phyloP scores from a whole-genome alignment of 2,329 filamentous ascomycete genomes.

The Tolypocladium ophioglossoides region DNA sequence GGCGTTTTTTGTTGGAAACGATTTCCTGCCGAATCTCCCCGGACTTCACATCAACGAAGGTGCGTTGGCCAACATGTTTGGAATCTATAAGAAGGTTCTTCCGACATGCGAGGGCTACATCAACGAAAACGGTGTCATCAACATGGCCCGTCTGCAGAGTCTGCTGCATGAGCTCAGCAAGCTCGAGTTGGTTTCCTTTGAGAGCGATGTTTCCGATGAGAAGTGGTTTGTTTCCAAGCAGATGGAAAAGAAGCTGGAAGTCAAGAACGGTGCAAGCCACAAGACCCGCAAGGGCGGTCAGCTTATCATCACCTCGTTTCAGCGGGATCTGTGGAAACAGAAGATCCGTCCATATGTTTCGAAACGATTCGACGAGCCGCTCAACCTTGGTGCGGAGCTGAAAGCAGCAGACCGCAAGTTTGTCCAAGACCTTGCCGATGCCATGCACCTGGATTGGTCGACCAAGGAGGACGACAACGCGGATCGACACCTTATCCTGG shows the following conservation, averaged over 20 bases:
- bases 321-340: slow-evolving; percentile 72
- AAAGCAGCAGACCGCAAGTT: slow-evolving; percentile 87
- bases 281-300: slow-evolving; percentile 45
- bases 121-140: slow-evolving; percentile 89
- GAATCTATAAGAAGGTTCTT: slow-evolving; percentile 84
- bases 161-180: slow-evolving; percentile 77
- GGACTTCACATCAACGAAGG: slow-evolving; percentile 98
- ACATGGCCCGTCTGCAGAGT: slow-evolving; percentile 65
- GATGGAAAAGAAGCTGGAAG: slow-evolving; percentile 49
- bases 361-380: slow-evolving; percentile 49
- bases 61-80: slow-evolving; percentile 93
- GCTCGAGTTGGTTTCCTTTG: slow-evolving; percentile 87
- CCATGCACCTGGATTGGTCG: slow-evolving; percentile 45
- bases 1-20: slow-evolving; percentile 98
- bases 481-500: slow-evolving; percentile 39
- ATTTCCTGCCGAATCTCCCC: slow-evolving; percentile 94
- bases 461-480: slow-evolving; percentile 48
- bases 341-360: slow-evolving; percentile 74
- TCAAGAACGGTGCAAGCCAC: slow-evolving; percentile 47
- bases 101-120: slow-evolving; percentile 88
- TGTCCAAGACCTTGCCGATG: slow-evolving; percentile 71
- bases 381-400: slow-evolving; percentile 65
- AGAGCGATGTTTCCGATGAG: slow-evolving; percentile 77
- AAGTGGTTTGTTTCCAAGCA: slow-evolving; percentile 89
- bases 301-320: slow-evolving; percentile 64